A percentile compares a stretch with the other conserved stretches of the same genome.
Evolutionary conservation across 2,329 filamentous ascomycete genomes (phyloP).

Genomic region (Aureobasidium sp.): DNA sequence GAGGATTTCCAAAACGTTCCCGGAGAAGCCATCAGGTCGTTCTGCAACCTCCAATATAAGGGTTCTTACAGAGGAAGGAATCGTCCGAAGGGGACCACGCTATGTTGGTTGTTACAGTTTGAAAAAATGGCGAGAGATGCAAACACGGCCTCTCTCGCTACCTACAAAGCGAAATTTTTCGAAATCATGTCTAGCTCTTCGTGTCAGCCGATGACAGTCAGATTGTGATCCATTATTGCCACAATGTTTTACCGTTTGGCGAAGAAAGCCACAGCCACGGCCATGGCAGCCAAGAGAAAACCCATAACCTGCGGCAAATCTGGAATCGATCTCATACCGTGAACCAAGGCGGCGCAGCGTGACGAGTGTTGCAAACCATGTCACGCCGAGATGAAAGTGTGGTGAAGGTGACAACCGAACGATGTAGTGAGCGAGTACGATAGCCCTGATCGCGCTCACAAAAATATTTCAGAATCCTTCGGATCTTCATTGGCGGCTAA

Average conservation of each 20-base stretch:
- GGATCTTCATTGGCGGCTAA: background rate
- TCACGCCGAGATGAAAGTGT: background rate
- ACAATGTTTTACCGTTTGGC: background rate
- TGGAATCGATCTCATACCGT: background rate
- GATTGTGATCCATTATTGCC: background rate
- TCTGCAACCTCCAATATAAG: background rate
- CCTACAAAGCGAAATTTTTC: background rate
- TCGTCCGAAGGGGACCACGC: background rate
- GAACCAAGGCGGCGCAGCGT: background rate
- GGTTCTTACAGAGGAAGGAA: background rate
- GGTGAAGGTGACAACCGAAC: background rate
- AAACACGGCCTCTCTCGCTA: background rate
- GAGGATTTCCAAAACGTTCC: background rate
- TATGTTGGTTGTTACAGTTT: background rate
- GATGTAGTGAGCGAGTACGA: background rate
- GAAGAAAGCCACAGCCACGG: background rate
- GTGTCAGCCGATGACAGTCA: background rate
- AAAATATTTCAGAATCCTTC: constrained; percentile 1
- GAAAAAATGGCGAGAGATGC: background rate
- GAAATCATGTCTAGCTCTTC: background rate
- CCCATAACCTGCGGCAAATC: background rate
- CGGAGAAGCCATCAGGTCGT: background rate
- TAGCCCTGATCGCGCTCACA: background rate
- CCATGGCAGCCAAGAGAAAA: background rate
- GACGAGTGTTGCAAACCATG: constrained; percentile 7